Base-by-base conservation (phyloP, 345 rosid species). In the Syzygium aromaticum region DNA sequence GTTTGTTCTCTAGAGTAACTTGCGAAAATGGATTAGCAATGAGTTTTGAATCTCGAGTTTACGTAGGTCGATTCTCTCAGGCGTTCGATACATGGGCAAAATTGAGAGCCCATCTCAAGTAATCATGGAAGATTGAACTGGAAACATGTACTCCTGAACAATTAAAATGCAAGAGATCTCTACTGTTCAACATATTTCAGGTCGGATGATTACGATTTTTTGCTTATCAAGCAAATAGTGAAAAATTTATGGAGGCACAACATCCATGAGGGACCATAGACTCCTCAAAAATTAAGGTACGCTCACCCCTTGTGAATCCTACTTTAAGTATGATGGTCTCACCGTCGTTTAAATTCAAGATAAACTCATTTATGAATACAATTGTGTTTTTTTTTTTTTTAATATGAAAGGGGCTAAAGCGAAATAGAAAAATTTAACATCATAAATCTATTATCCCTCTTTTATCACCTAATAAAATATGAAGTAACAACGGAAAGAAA, bases 21-120 rank as follows among this genome's bases (percentile, higher is more conserved):
- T 30, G 3, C 8, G 2, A 33, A 33, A 67, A 3, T 1, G 2
- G 78, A 6, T 67, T 0, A 9, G 3, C 3, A 30, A 30, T 30
- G 43, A 16, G 17, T 16, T 64, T 16, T 1, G 11, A 64, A 19
- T 6, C 10, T 16, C 0, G 4, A 30, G 5, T 4, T 64, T 64
- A 8, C 23, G 2, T 2, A 9, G 43, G 23, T 16, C 38, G 43
- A 21, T 30, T 15, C 43, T 64, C 77, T 43, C 6, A 5, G 21
- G 43, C 11, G 5, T 3, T 64, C 43, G 5, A 12, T 17, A 16
- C 3, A 16, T 30, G 43, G 77, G 22, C 23, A 9, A 7, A 30
- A 64, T 64, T 5, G 11, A 30, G 43, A 64, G 22, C 43, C 77
- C 43, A 8, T 64, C 33, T 64, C 3, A 43, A 64, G 22, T 64